A percentile compares a stretch with the other conserved stretches of the same genome.
phyloP scores from a whole-genome alignment of 306 rosid genomes.

The Vicia sativa region DNA sequence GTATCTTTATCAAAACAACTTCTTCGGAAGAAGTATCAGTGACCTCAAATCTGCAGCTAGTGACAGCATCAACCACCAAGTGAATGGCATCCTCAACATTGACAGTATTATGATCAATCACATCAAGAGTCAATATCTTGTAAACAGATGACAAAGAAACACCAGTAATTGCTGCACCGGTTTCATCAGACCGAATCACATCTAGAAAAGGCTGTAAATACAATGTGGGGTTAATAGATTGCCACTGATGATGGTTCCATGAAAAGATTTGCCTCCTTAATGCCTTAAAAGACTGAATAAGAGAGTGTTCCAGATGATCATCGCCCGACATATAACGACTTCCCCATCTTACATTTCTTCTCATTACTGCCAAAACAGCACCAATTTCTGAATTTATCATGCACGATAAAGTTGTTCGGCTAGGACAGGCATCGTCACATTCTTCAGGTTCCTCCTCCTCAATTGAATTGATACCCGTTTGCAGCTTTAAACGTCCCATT shows the following conservation, averaged over 20 bases:
- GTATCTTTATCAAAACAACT: slow-evolving; percentile 91
- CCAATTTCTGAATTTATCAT: slow-evolving; percentile 95
- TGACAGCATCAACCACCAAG: slow-evolving; percentile 93
- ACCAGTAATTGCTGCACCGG: slow-evolving; percentile 93
- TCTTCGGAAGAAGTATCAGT: slow-evolving; percentile 94
- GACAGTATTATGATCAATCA: slow-evolving; percentile 82
- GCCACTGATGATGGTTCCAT: slow-evolving; percentile 95
- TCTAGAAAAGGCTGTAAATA: slow-evolving; percentile 97
- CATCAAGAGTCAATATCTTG: slow-evolving; percentile 88
- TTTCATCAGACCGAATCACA: slow-evolving; percentile 92
- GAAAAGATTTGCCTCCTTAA: slow-evolving; percentile 79
- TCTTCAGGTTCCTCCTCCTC: slow-evolving; percentile 98
- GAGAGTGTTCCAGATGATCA: slow-evolving; percentile 92
- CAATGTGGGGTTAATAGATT: slow-evolving; percentile 74
- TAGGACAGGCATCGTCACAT: slow-evolving; percentile 59
- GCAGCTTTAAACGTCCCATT: slow-evolving; percentile 87
- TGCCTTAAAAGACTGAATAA: slow-evolving; percentile 87
- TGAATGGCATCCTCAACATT: slow-evolving; percentile 92
- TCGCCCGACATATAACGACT: slow-evolving; percentile 90
- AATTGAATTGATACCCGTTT: slow-evolving; percentile 69
- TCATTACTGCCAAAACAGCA: slow-evolving; percentile 94
- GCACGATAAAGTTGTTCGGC: slow-evolving; percentile 78
- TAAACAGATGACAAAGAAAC: slow-evolving; percentile 91
- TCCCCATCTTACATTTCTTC: slow-evolving; percentile 97
- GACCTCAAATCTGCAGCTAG: slow-evolving; percentile 97